Evolutionary conservation across 768 basidiomycete species (phyloP).

Genomic region (Trametes cinnabarina): DNA sequence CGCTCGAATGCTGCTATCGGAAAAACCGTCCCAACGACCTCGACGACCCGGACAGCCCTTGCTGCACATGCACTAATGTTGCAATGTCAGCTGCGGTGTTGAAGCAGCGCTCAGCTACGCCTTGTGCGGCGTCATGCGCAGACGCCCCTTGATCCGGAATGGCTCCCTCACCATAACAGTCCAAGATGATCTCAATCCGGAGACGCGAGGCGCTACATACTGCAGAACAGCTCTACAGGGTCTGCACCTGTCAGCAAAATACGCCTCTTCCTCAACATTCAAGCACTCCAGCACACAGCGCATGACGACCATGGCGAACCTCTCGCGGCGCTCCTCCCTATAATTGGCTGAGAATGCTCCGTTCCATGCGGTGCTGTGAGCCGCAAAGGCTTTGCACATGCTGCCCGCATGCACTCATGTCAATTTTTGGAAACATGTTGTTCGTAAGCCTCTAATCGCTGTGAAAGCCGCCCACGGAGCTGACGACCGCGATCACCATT

Average conservation of each 20-base stretch:
- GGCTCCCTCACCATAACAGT: not conserved
- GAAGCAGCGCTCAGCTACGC: not conserved
- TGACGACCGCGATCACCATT: not conserved
- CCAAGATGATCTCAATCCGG: not conserved
- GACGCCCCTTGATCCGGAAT: constrained; percentile 4
- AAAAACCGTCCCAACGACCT: not conserved
- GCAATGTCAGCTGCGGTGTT: not conserved
- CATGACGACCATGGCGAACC: constrained; percentile 1
- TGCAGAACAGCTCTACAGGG: not conserved
- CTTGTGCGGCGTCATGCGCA: not conserved
- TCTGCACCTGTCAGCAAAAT: not conserved
- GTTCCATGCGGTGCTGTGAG: not conserved
- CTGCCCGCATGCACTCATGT: not conserved
- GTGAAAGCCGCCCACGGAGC: constrained; percentile 1
- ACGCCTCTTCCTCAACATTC: not conserved
- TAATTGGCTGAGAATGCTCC: not conserved
- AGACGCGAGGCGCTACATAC: not conserved
- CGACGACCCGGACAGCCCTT: not conserved
- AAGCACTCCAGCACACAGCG: not conserved
- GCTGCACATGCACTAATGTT: not conserved
- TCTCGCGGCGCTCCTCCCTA: not conserved
- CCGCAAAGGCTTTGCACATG: not conserved
- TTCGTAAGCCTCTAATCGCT: not conserved
- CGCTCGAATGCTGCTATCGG: not conserved
- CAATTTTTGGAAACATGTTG: not conserved